Percentiles rank a stretch among this genome's conserved stretches.
phyloP scores from a whole-genome alignment of 805 yeast species.

The Wickerhamomyces pijperi region DNA sequence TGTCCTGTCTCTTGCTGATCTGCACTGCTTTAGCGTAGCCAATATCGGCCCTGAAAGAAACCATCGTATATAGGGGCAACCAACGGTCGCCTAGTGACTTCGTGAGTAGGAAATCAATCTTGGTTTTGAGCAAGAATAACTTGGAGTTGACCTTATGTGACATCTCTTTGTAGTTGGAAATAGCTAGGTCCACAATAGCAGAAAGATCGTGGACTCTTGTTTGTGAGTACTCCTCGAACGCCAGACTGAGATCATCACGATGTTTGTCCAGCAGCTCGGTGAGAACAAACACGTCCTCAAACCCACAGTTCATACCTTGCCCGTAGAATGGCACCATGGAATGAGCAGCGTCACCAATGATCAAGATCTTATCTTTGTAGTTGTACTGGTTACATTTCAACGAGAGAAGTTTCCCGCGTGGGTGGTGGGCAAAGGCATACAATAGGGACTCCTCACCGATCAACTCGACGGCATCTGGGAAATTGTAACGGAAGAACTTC shows the following conservation, averaged over 20 bases:
- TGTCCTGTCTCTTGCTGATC: conserved; percentile 42
- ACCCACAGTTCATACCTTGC: conserved; percentile 94
- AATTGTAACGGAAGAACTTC: conserved; percentile 45
- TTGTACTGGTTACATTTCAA: conserved; percentile 63
- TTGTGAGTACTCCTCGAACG: conserved; percentile 9
- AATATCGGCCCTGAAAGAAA: conserved; percentile 77
- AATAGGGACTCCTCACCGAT: conserved; percentile 50
- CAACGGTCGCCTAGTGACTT: conserved; percentile 48
- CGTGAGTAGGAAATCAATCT: conserved; percentile 56
- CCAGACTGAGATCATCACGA: background rate
- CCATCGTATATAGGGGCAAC: conserved; percentile 89
- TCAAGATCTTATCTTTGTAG: conserved; percentile 45
- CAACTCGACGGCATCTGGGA: conserved; percentile 63
- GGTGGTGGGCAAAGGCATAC: conserved; percentile 44
- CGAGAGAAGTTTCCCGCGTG: conserved; percentile 71
- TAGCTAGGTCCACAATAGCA: conserved; percentile 70
- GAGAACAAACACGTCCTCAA: conserved; percentile 75
- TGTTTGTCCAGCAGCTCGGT: conserved; percentile 25
- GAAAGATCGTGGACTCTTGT: conserved; percentile 51
- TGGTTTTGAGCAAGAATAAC: conserved; percentile 52
- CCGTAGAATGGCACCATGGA: conserved; percentile 98
- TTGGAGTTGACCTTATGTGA: conserved; percentile 62
- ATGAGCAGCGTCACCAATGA: conserved; percentile 92
- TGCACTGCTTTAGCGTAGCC: conserved; percentile 59
- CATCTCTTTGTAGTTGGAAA: conserved; percentile 81